Base-by-base conservation (phyloP, 1,284 basidiomycete genomes). In the Caloboletus firmus region DNA sequence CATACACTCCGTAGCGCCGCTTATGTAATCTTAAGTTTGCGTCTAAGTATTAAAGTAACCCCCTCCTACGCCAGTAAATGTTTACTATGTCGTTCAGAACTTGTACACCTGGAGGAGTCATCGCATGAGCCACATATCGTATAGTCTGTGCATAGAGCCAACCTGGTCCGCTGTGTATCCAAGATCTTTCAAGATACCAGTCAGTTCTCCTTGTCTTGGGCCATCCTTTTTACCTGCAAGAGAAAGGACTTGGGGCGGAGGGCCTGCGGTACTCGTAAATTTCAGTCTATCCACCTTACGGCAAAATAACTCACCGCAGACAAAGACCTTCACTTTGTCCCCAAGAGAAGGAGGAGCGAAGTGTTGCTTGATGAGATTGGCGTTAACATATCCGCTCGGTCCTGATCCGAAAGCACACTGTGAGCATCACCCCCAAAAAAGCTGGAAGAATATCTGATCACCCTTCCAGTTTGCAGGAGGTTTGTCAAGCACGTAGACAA, bases 401-500 rank as follows among this genome's bases (percentile, higher is more conserved):
- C 88, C 87, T 79, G 62, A n/a, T 51, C 12, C 50, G 48, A 20
- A 48, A 44, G 28, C 28, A 43, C 15, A 28, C 4, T 0, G 30
- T 70, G 45, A 67, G 65, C 12, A 42, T 51, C 36, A 46, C 18
- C 36, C 13, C 9, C n/a, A n/a, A n/a, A n/a, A 32, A 22, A 42
- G 36, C 53, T 30, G 40, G 13, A 46, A 45, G 31, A 28, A 40
- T 45, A 28, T 24, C 18, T 11, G 13, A 24, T 68, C 65, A 79
- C 89, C 91, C 52, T 77, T 83, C 91, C 93, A 97, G 51, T 75
- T 76, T 44, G 76, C 71, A 30, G 79, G 79, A 3, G 86, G 80
- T 65, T 93, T 88, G 79, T 97, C 94, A 50, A 98, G 73, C 46
- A 91, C 80, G 76, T 96, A 98, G 47, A 96, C 81, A 59, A 96